Conservation (phyloP, 2,329 filamentous ascomycete genomes). For the Botrytis aclada region DNA sequence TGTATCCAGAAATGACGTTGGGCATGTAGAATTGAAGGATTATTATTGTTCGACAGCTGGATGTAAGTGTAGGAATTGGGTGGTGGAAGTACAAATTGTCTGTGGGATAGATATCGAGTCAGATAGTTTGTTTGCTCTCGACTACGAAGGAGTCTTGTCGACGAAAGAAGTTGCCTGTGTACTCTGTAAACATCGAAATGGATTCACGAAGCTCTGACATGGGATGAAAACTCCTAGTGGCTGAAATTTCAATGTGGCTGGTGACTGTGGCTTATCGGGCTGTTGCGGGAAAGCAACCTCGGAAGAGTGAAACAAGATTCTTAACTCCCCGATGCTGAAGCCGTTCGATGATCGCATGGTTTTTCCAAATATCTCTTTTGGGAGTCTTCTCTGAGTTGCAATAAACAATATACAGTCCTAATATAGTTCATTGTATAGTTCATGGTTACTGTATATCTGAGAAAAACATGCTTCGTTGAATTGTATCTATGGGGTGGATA, state of each 20-base stretch:
- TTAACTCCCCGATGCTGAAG: constrained; percentile 5
- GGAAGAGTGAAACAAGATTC: background rate
- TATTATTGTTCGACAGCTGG: too few species aligned
- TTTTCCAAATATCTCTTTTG: background rate
- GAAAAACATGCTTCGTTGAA: background rate
- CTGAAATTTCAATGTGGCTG: background rate
- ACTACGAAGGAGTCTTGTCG: too few species aligned
- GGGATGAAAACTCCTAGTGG: background rate
- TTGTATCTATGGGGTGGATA: background rate
- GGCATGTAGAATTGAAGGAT: too few species aligned
- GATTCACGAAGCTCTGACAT: too few species aligned
- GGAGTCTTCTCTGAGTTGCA: background rate
- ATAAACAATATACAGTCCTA: background rate
- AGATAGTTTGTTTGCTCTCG: too few species aligned
- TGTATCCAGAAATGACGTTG: too few species aligned
- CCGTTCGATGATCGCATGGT: background rate
- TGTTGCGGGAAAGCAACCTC: background rate
- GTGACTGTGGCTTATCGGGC: background rate
- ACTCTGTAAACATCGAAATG: too few species aligned
- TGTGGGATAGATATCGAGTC: too few species aligned
- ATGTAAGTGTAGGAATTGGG: too few species aligned
- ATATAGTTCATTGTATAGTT: background rate
- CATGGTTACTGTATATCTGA: too few species aligned
- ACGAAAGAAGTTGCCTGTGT: too few species aligned
- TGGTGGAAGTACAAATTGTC: too few species aligned